Base-by-base conservation (phyloP, 2,329 filamentous ascomycete genomes). In the Neopestalotiopsis sp. region DNA sequence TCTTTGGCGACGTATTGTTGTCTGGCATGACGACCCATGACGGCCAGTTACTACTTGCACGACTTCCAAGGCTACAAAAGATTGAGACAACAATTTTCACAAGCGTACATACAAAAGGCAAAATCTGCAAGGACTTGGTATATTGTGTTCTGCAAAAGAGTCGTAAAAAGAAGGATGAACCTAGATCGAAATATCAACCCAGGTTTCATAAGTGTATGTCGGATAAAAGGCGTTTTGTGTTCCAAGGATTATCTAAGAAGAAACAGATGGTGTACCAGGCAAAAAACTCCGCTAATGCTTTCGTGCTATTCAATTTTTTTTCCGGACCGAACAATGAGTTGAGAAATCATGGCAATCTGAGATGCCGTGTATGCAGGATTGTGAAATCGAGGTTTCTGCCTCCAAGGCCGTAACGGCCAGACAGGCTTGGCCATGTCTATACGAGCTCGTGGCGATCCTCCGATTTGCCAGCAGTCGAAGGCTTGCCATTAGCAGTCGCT, bases 201-300 rank as follows among this genome's bases (percentile, higher is more conserved):
- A 53, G 45, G 45, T 17, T 53, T n/a, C n/a, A 20, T 53, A 53
- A 28, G 24, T 24, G 45, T 53, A 20, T 53, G n/a, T 53, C 34
- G 45, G 5, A n/a, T 3, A 53, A 53, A 20, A 9, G 45, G 17
- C 20, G 14, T 49, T 49, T 53, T 53, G n/a, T 53, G 45, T 20
- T 20, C 45, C 45, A n/a, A 53, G 14, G 45, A 53, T 53, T 53
- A 53, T 53, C 45, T 53, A 53, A 53, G 45, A 53, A 53, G 45
- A 53, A 53, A 9, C 14, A 53, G 17, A n/a, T n/a, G 45, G 17
- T 53, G 45, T 53, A 53, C 20, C 45, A 53, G 45, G 45, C 9
- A 53, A 53, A 49, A 49, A 53, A 53, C 45, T 53, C 45, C 45
- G 45, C 45, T 53, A 53, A 53, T 53, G 45, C 45, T 53, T 53